Base-by-base conservation (phyloP, 768 basidiomycete species). In the Phlebiopsis flavidoalba region DNA sequence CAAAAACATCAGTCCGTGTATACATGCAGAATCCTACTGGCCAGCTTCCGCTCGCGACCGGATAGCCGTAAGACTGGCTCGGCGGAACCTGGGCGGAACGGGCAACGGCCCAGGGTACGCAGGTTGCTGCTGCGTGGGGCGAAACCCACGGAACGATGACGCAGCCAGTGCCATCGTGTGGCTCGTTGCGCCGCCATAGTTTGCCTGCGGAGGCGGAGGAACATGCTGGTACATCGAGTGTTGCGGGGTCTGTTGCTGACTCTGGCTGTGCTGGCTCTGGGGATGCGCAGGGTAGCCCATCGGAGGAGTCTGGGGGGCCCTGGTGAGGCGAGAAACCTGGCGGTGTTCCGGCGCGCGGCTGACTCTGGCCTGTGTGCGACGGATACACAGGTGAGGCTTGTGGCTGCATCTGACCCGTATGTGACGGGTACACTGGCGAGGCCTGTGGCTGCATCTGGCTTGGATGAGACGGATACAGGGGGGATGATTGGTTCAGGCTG, bases 401-500 rank as follows among this genome's bases (percentile, higher is more conserved):
- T 19, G 63, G 54, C 14, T 55, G 56, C 17, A 48, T 55, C 19
- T 59, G 58, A 1, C 37, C 37, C 0, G 45, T 43, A 19, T 22
- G 70, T 7, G 47, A 57, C 19, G 62, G 59, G 21, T 56, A 58
- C 36, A 60, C 48, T 4, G 66, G 70, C 11, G 65, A 65, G 26
- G 62, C 70, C 40, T 63, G 55, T 24, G 60, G 49, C 26, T 55
- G 56, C 17, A 55, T 55, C 19, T 59, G 58, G 3, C 37, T 24
- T 3, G 45, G 22, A 33, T 22, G 70, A 8, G 46, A 57, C 31
- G 58, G 49, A 37, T 58, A 60, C n/a, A 62, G 37, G 1, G 37
- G 54, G 7, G 19, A 36, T 2, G 37, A 19, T 17, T 55, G 54
- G 22, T 47, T 59, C 19, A 56, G 47, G 40, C 46, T 59, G 21